Evolutionary conservation across 176 grass and related monocot species (phyloP).

Genomic region (Eleusine coracana): DNA sequence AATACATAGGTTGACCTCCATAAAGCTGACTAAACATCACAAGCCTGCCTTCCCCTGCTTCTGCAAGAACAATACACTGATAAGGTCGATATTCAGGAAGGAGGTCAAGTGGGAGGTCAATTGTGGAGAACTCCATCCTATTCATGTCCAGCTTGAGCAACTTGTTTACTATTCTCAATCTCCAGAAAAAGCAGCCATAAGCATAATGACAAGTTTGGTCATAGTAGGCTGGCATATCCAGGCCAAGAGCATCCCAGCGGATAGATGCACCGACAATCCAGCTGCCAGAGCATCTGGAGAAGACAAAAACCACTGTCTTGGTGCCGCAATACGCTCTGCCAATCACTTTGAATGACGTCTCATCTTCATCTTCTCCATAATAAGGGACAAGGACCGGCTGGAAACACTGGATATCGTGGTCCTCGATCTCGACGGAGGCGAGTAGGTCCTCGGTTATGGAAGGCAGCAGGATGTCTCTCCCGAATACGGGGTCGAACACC

Average conservation of each 20-base stretch:
- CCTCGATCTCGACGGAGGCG: background rate
- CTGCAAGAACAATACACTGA: background rate
- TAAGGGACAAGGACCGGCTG: background rate
- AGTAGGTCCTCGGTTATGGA: constrained; percentile 16
- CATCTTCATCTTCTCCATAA: background rate
- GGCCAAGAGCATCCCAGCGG: background rate
- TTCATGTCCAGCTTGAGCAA: constrained; percentile 18
- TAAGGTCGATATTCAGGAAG: background rate
- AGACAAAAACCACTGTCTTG: background rate
- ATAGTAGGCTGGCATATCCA: background rate
- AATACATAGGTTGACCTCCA: background rate
- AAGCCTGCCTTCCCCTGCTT: background rate
- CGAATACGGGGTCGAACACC: constrained; percentile 34
- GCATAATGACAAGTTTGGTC: background rate
- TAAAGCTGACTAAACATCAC: background rate
- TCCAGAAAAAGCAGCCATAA: constrained; percentile 7
- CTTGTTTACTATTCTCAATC: background rate
- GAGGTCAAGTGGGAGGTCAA: background rate
- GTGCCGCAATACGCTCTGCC: too few relatives aligned
- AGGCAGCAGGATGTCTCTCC: constrained; percentile 2
- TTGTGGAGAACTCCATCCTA: constrained; percentile 3
- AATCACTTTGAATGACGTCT: constrained; percentile 27
- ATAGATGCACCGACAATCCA: background rate
- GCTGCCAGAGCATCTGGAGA: background rate
- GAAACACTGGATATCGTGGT: background rate